Evolutionary conservation across 2,329 filamentous ascomycete genomes (phyloP), one percentile per base, ranked within the genome.

Genomic region (Daldinia sp.): DNA sequence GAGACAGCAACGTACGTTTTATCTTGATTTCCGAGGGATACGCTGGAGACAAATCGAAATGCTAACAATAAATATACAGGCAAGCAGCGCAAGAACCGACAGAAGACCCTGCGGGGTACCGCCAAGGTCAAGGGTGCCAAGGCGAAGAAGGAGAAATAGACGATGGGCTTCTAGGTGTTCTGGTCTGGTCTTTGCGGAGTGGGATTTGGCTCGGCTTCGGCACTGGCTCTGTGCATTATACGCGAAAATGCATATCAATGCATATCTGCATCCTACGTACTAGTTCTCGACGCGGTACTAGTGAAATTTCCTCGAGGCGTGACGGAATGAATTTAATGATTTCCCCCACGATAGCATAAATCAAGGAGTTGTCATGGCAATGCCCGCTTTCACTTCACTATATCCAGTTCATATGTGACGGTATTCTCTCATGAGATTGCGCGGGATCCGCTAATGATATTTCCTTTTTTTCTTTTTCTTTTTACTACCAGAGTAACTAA

Each of bases 41-140:
- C n/a, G 15, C 13, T 50, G 5, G 23, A 25, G 17, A 32, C 27
- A 32, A 2, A 35, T 15, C 15, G 35, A 39, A 66, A 30, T 52
- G 19, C 63, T 62, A 43, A 65, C 54, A 58, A 43, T n/a, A 48
- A 9, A 53, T 23, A 52, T 50, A 86, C 83, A 98, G 94, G 94
- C 90, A 99, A 99, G 89, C 95, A 98, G 87, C 92, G 95, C 87
- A 99, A 99, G 93, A 99, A 99, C 92, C 90, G 94, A 83, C 89
- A 92, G 85, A 98, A 99, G 93, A 95, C 94, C 80, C 91, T 97
- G 82, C 92, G 95, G 76, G 95, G 95, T 81, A 96, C 93, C 77
- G 94, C 93, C 78, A 99, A 99, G 93, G 89, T 90, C 87, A 97
- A 97, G 92, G 93, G 93, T 82, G 90, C 90, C 80, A 89, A 90